Evolutionary conservation across 345 rosid genomes (phyloP).

Genomic region (Garcia nutans): DNA sequence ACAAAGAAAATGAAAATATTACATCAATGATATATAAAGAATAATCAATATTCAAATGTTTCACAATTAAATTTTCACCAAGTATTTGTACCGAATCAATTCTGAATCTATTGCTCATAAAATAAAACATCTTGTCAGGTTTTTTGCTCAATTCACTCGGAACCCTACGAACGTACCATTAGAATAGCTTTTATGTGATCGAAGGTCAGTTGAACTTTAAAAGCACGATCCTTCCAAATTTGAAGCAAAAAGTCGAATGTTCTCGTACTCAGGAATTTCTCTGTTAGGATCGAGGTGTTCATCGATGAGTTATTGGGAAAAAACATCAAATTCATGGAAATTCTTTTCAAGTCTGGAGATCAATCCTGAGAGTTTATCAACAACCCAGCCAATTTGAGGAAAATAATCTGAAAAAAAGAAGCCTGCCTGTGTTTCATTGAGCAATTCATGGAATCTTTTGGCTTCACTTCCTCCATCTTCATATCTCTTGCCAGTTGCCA

Average conservation of each 20-base stretch:
- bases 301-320: constrained; percentile 12
- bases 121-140: no score
- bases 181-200: constrained; percentile 19
- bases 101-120: no score
- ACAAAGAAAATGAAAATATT: background rate
- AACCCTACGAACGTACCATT: constrained; percentile 1
- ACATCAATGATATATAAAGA: no score
- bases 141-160: no score
- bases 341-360: background rate
- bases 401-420: background rate
- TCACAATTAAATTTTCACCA: no score
- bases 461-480: background rate
- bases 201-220: background rate
- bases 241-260: constrained; percentile 29
- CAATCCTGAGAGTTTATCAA: background rate
- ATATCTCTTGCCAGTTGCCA: background rate
- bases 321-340: constrained; percentile 9
- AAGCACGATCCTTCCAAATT: background rate
- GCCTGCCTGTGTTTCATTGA: background rate
- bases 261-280: constrained; percentile 16
- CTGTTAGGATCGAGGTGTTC: constrained; percentile 16
- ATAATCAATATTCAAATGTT: no score
- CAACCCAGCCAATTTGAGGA: background rate
- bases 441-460: background rate
- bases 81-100: no score